Evolutionary conservation across 2,329 filamentous ascomycete species (phyloP).

Genomic region (Gliomastix tumulicola): DNA sequence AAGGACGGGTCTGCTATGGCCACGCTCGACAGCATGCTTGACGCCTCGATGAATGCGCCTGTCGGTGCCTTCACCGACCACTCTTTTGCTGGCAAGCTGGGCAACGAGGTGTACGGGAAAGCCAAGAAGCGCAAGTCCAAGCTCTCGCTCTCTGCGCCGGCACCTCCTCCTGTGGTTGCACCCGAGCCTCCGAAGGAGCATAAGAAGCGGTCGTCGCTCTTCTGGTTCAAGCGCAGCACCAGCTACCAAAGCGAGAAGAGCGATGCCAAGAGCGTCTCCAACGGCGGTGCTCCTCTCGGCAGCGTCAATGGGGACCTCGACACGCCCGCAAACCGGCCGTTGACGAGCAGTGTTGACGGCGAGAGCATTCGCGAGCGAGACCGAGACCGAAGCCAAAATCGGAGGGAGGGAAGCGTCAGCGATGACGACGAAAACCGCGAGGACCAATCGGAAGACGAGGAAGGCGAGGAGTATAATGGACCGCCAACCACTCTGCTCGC

Average conservation of each 20-base stretch:
- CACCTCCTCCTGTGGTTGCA: slow-evolving; percentile 9
- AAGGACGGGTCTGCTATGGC: slow-evolving; percentile 78
- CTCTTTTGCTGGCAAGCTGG: slow-evolving; percentile 69
- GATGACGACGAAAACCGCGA: slow-evolving; percentile 24
- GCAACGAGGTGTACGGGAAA: slow-evolving; percentile 66
- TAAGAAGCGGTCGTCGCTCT: slow-evolving; percentile 42
- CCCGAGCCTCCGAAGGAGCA: slow-evolving; percentile 16
- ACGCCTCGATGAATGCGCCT: slow-evolving; percentile 81
- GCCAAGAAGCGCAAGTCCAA: slow-evolving; percentile 42
- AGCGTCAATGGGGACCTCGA: slow-evolving; percentile 16
- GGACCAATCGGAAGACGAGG: slow-evolving; percentile 29
- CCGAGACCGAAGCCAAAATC: no score
- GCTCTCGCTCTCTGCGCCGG: slow-evolving; percentile 16
- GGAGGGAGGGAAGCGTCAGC: no score
- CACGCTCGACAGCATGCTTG: slow-evolving; percentile 85
- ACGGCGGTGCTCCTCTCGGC: slow-evolving; percentile 12
- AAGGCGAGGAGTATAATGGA: slow-evolving; percentile 52
- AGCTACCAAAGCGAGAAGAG: slow-evolving; percentile 18
- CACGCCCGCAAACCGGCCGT: slow-evolving; percentile 5
- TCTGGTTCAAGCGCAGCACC: slow-evolving; percentile 34
- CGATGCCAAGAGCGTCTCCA: slow-evolving; percentile 8
- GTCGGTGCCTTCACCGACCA: slow-evolving; percentile 91
- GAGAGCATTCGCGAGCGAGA: slow-evolving; percentile 16
- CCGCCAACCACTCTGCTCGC: slow-evolving; percentile 86
- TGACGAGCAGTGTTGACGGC: slow-evolving; percentile 13